Evolutionary conservation across 208 protist species (phyloP).

Genomic region (Hexamita inflata): DNA sequence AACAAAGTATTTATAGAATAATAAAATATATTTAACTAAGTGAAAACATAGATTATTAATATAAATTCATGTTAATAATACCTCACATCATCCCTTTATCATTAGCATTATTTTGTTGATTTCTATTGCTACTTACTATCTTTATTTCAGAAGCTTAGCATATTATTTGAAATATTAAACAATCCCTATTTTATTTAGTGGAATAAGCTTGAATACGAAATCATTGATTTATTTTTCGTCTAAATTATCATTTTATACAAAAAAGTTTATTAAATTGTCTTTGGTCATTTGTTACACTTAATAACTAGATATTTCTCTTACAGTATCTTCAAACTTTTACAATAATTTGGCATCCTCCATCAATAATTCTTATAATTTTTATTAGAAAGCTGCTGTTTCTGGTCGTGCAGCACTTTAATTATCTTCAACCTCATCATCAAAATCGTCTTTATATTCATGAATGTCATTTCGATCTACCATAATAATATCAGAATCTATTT

Average conservation of each 20-base stretch:
- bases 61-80: too few relatives aligned
- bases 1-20: too few relatives aligned
- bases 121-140: neutral
- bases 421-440: constrained; percentile 10
- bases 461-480: too few relatives aligned
- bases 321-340: neutral
- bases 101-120: too few relatives aligned
- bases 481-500: too few relatives aligned
- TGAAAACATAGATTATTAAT: too few relatives aligned
- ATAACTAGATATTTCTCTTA: neutral
- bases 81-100: too few relatives aligned
- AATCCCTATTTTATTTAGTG: neutral
- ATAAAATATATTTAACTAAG: too few relatives aligned
- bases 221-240: neutral
- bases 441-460: neutral
- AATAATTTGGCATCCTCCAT: neutral
- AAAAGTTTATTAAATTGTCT: too few relatives aligned
- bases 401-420: neutral
- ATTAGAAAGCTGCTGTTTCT: neutral
- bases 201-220: neutral
- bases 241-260: neutral
- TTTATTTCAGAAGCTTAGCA: neutral
- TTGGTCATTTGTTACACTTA: too few relatives aligned
- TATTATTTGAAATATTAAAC: neutral
- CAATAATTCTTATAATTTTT: neutral